A percentile compares a stretch with the other conserved stretches of the same genome.
These are phyloP conservation scores for Irpex lacteus DNA, from an alignment of 1,284 basidiomycete species.

Conservation along the genomic window DNA sequence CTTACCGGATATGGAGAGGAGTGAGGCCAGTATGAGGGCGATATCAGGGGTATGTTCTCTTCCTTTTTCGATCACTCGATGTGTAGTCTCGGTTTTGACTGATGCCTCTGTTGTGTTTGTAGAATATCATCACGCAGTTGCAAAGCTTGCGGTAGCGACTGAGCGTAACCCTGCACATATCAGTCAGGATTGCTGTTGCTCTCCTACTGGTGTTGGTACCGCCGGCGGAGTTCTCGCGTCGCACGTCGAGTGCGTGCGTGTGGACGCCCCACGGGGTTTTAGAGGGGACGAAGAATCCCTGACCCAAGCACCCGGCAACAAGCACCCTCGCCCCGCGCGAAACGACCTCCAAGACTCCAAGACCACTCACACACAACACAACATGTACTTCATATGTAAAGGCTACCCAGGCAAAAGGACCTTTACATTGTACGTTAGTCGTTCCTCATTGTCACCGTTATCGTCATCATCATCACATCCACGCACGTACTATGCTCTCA, in stretches of 20 bases:
- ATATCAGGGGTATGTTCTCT: not conserved
- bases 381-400: constrained; percentile 1
- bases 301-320: not conserved
- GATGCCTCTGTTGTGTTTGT: too few relatives aligned
- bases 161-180: not conserved
- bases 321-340: not conserved
- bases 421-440: constrained; percentile 1
- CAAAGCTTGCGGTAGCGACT: not conserved
- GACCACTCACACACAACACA: not conserved
- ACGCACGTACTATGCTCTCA: not conserved
- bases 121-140: not conserved
- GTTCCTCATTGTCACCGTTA: not conserved
- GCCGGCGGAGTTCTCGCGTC: not conserved
- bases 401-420: not conserved
- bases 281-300: not conserved
- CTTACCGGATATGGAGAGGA: constrained; percentile 24
- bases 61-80: too few relatives aligned
- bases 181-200: not conserved
- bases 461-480: not conserved
- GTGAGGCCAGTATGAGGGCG: not conserved
- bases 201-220: not conserved
- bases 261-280: not conserved
- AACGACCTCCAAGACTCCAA: constrained; percentile 31
- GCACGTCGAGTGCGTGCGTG: not conserved
- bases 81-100: too few relatives aligned